A percentile compares a stretch with the other conserved stretches of the same genome.
phyloP scores from a whole-genome alignment of 495 filamentous ascomycete species.

The Penicillium roqueforti region DNA sequence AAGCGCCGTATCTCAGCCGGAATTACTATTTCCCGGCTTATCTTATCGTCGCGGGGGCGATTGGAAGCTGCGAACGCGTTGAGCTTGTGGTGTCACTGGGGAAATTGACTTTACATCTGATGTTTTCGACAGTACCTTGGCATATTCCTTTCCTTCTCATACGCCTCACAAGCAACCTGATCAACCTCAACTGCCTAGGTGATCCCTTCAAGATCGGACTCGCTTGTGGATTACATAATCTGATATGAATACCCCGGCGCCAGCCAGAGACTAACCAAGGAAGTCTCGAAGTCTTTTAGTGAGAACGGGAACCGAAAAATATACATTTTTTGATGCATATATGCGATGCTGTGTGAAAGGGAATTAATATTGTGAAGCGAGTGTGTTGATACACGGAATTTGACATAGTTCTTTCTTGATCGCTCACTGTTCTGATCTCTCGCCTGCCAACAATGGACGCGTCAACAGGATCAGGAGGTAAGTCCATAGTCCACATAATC shows the following conservation, averaged over 20 bases:
- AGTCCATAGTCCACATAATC: slow-evolving; percentile 12
- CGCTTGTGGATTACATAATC: slow-evolving; percentile 1
- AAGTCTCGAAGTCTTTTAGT: background rate
- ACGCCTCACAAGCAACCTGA: background rate
- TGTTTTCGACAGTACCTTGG: background rate
- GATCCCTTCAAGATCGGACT: background rate
- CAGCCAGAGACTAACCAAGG: background rate
- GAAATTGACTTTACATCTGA: background rate
- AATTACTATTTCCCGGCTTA: slow-evolving; percentile 27
- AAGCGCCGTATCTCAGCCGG: slow-evolving; percentile 26
- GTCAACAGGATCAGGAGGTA: slow-evolving; percentile 29
- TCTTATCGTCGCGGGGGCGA: slow-evolving; percentile 20
- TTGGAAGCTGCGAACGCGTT: background rate
- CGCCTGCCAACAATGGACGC: slow-evolving; percentile 34
- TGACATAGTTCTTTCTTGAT: background rate
- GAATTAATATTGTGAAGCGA: background rate
- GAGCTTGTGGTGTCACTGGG: background rate
- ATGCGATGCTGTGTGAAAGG: background rate
- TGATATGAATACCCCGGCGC: background rate
- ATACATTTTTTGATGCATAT: background rate
- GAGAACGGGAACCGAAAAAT: background rate
- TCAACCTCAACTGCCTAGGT: background rate
- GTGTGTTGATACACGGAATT: background rate
- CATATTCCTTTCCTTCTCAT: background rate
- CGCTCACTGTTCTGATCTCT: background rate